Percentiles rank a stretch among this genome's conserved stretches.
Evolutionary conservation across 2,329 filamentous ascomycete species (phyloP).

Genomic region (Colletotrichum sp.): DNA sequence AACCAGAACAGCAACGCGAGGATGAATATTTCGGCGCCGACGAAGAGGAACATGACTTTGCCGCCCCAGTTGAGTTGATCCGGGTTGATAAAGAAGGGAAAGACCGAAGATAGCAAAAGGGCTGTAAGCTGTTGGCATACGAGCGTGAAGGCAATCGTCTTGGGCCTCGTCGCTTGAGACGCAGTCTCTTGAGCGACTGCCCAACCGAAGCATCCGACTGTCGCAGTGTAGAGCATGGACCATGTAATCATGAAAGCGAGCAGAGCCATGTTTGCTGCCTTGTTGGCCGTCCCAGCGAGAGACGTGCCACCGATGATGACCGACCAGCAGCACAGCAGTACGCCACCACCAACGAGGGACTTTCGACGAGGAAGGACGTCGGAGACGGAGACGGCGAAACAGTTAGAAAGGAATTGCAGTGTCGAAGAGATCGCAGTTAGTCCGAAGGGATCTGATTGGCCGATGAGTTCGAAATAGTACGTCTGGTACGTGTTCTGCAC

Average conservation of each 20-base stretch:
- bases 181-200: slow-evolving; percentile 33
- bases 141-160: slow-evolving; percentile 32
- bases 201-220: slow-evolving; percentile 33
- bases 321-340: not conserved
- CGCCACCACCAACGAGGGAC: not conserved
- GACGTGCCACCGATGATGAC: not conserved
- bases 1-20: slow-evolving; percentile 34
- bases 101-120: slow-evolving; percentile 25
- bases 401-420: not conserved
- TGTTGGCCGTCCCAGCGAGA: not conserved
- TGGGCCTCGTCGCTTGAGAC: slow-evolving; percentile 29
- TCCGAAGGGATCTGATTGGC: slow-evolving; percentile 31
- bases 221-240: slow-evolving; percentile 33
- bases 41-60: slow-evolving; percentile 42
- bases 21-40: slow-evolving; percentile 37
- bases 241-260: slow-evolving; percentile 33
- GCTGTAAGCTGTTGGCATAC: slow-evolving; percentile 35
- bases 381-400: not conserved
- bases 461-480: slow-evolving; percentile 34
- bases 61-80: slow-evolving; percentile 43
- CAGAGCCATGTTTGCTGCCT: slow-evolving; percentile 28
- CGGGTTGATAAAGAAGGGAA: slow-evolving; percentile 42
- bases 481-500: slow-evolving; percentile 33
- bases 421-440: slow-evolving; percentile 30
- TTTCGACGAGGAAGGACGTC: not conserved